A percentile compares a stretch with the other conserved stretches of the same genome.
These are phyloP conservation scores for Ceratobasidium sp. DNA, from an alignment of 1,284 basidiomycete genomes.

Conservation along the genomic window DNA sequence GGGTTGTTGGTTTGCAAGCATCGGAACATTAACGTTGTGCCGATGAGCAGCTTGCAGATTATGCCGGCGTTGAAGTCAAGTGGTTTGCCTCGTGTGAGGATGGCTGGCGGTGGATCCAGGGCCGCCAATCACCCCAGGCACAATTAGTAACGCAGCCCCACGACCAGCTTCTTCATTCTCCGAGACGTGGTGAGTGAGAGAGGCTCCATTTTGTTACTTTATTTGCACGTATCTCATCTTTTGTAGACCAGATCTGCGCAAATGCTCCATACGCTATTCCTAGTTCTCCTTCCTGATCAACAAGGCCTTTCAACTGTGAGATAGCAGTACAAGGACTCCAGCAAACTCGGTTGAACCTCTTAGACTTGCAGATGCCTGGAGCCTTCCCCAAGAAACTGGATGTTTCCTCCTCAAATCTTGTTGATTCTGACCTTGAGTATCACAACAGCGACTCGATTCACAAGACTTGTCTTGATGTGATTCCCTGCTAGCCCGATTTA, in stretches of 20 bases:
- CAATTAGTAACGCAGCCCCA: too few species aligned
- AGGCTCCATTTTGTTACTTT: background rate
- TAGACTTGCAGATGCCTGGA: background rate
- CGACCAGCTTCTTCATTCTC: background rate
- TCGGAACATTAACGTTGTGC: background rate
- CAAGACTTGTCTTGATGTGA: too few species aligned
- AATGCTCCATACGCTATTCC: background rate
- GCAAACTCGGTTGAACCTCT: too few species aligned
- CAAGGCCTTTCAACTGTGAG: background rate
- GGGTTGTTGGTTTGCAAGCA: background rate
- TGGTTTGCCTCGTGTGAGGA: constrained; percentile 14
- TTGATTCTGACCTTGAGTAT: background rate
- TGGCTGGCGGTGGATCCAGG: constrained; percentile 12
- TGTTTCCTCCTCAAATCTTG: background rate
- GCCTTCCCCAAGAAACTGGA: background rate
- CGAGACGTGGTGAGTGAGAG: background rate
- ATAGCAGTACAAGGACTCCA: too few species aligned
- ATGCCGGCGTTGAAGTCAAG: background rate
- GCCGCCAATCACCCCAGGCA: background rate
- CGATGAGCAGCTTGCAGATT: background rate
- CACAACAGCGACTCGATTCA: too few species aligned
- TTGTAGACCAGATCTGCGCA: background rate
- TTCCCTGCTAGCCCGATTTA: background rate
- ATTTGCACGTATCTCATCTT: background rate
- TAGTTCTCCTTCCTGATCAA: background rate